Percentiles rank a stretch among this genome's conserved stretches.
Evolutionary conservation across 1,284 basidiomycete genomes (phyloP).

Genomic region (Malassezia furfur): DNA sequence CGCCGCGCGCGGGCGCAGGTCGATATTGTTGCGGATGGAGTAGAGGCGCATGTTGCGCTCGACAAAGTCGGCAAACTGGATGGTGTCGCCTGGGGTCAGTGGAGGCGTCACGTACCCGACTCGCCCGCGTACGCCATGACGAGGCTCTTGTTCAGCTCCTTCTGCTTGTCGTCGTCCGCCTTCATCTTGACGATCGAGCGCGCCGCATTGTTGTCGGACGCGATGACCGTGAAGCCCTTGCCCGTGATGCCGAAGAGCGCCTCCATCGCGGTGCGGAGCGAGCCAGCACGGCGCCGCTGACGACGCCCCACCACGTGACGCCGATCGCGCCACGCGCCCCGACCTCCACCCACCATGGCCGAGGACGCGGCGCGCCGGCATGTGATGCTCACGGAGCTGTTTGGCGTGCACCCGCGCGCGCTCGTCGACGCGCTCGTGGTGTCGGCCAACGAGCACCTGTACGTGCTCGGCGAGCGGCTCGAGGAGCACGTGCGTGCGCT

Average conservation of each 20-base stretch:
- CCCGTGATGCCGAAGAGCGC: constrained; percentile 53
- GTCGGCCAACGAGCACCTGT: constrained; percentile 42
- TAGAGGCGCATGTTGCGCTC: constrained; percentile 91
- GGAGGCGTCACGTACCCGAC: constrained; percentile 50
- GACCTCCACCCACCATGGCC: constrained; percentile 8
- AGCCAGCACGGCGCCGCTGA: constrained; percentile 8
- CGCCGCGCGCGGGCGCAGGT: constrained; percentile 78
- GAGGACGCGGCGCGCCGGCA: constrained; percentile 14
- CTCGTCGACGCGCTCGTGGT: constrained; percentile 43
- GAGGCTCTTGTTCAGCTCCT: constrained; percentile 76
- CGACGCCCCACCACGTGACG: constrained; percentile 19
- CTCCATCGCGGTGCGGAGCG: constrained; percentile 40
- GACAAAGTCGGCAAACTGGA: constrained; percentile 91
- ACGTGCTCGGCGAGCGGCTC: constrained; percentile 32
- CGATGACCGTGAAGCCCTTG: constrained; percentile 50
- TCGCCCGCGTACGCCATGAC: constrained; percentile 93
- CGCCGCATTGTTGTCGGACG: constrained; percentile 78
- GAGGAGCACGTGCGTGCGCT: constrained; percentile 24
- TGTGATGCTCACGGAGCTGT: constrained; percentile 42
- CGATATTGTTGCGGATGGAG: constrained; percentile 73
- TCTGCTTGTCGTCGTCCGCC: constrained; percentile 92
- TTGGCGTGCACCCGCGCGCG: constrained; percentile 41
- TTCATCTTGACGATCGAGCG: constrained; percentile 97
- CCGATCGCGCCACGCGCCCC: background rate
- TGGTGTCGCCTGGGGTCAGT: constrained; percentile 63